Base-by-base conservation (phyloP, 345 rosid species). In the Eutrema heterophyllum region DNA sequence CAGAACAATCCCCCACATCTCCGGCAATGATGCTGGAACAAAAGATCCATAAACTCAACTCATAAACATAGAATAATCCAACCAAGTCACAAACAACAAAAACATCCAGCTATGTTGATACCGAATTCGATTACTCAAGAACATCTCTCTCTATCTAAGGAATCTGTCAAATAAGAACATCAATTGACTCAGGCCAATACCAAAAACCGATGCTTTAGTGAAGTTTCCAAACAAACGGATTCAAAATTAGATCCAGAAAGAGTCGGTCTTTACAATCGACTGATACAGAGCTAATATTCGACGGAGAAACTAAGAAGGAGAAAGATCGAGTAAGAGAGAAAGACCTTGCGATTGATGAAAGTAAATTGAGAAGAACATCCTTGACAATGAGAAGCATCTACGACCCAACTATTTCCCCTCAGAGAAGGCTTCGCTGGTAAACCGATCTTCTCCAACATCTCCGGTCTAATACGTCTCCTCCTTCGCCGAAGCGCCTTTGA, bases 271-370 rank as follows among this genome's bases (percentile, higher is more conserved):
- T 53, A 64, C 21, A 73, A 13, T 49, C 38, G 27, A n/a, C n/a
- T n/a, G n/a, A n/a, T n/a, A n/a, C n/a, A n/a, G n/a, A 64, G 49
- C 40, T 13, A 14, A 43, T 8, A 33, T 58, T 3, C 38, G 3
- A 45, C 18, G 43, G 15, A 24, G 27, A 15, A 49, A 49, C 40
- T 60, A 63, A 50, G 7, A 43, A 26, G 5, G 24, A 51, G 21
- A 48, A 41, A 36, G 39, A 65, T 57, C 43, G 41, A 32, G 33
- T 11, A 24, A 24, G 48, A 74, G 13, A 55, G n/a, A 35, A 65
- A 10, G 18, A 93, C 99, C 98, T 95, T 92, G 88, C 97, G 98
- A 85, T 92, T 92, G 87, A 95, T 90, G 88, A 95, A 90, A 81
- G 89, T 86, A 78, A 95, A 95, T 64, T 81, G 98, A 55, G 92